phyloP scores from a whole-genome alignment of 768 basidiomycete species.

The Cyathus striatus region DNA sequence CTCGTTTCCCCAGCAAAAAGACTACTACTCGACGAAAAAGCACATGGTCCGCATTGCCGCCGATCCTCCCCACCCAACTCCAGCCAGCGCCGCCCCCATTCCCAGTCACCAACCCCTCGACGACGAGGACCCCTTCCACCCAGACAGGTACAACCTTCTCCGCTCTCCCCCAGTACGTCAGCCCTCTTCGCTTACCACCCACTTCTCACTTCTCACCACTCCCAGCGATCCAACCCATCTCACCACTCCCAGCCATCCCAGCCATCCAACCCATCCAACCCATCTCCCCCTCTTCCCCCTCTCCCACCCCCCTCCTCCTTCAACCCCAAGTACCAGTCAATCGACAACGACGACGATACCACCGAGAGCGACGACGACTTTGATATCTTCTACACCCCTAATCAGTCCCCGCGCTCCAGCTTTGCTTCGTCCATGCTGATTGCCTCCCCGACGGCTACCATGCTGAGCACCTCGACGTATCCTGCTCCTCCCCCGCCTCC shows the following conservation, averaged over 20 bases:
- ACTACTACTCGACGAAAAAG: constrained; percentile 47
- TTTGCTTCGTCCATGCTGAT: too few species aligned
- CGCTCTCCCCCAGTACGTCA: too few species aligned
- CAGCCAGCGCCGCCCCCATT: constrained; percentile 11
- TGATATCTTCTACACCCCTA: constrained; percentile 62
- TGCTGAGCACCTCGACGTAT: constrained; percentile 19
- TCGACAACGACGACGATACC: constrained; percentile 2
- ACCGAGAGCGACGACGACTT: constrained; percentile 28
- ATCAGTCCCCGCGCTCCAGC: constrained; percentile 47
- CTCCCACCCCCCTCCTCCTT: too few species aligned
- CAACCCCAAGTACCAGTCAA: too few species aligned
- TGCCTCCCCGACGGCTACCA: constrained; percentile 40
- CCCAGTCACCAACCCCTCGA: constrained; percentile 7
- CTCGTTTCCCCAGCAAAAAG: constrained; percentile 34
- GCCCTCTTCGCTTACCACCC: too few species aligned
- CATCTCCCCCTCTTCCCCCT: too few species aligned
- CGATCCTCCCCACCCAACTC: constrained; percentile 11
- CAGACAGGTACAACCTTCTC: too few species aligned
- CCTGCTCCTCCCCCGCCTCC: constrained; percentile 8
- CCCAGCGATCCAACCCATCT: too few species aligned
- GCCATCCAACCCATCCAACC: too few species aligned
- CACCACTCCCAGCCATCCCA: too few species aligned
- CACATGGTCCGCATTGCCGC: constrained; percentile 49
- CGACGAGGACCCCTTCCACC: constrained; percentile 1
- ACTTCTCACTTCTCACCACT: too few species aligned